Evolutionary conservation across 2,329 filamentous ascomycete genomes (phyloP), one percentile per base, ranked within the genome.

Genomic region (Pyrenophora graminea): DNA sequence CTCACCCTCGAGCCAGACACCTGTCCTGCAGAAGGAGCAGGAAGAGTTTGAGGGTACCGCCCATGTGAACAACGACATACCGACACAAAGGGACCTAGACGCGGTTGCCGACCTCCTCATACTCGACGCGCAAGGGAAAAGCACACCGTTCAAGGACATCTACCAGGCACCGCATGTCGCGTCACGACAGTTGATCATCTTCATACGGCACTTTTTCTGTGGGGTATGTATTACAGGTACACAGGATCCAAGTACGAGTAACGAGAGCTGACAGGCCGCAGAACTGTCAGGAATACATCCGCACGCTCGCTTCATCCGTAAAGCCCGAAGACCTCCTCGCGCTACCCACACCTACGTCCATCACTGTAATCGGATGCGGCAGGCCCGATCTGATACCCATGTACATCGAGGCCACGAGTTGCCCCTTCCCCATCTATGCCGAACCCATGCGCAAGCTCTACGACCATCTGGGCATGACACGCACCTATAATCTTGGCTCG

Each of bases 131-230:
- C 44, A 72, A 32, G 71, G 73, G 1, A 59, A 69, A 44, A 69
- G 64, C 27, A 52, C 65, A 19, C 68, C 70, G 7, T 76, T 75
- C 65, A 71, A 66, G 48, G 68, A 69, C 25, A 53, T 76, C 25
- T 74, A 74, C 48, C 50, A 61, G 21, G 71, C 67, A 38, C 63
- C 67, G 5, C 70, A 66, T 12, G 62, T 69, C 7, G 72, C 71
- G 30, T 65, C 67, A 1, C 56, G 85, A 2, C 83, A 89, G 23
- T 77, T 92, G 27, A 73, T 91, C 36, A 83, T 91, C 59, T 91
- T 92, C 67, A 80, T 92, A 50, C 82, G 89, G 38, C 88, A 91
- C 74, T 92, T 91, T 73, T 91, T 89, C 78, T 91, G 89, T 68
- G 87, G 87, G 31, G 88, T 90, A 79, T 71, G 86, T 80, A 8